Percentiles rank a stretch among this genome's conserved stretches.
phyloP scores from a whole-genome alignment of 1,139 yeast species.

The Blastobotrys elegans region DNA sequence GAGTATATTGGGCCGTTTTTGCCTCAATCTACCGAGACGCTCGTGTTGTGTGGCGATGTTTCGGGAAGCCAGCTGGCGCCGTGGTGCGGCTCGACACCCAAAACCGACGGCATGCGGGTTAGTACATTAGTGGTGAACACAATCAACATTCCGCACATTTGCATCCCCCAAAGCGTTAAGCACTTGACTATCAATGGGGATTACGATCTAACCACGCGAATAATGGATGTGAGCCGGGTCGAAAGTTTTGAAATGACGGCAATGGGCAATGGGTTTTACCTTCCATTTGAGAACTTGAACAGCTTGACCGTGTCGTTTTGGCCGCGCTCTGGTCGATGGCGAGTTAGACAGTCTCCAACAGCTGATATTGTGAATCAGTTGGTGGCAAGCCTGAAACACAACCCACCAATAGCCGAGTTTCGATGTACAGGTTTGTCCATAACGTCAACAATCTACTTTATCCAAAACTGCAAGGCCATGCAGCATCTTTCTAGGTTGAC shows the following conservation, averaged over 20 bases:
- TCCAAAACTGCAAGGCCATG: neutral
- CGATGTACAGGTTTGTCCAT: conserved; percentile 8
- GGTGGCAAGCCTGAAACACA: neutral
- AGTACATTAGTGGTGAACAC: conserved; percentile 1
- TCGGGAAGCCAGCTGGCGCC: neutral
- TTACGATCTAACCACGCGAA: neutral
- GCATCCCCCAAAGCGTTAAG: conserved; percentile 3
- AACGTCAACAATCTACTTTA: neutral
- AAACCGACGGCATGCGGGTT: neutral
- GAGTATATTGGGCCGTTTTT: conserved; percentile 9
- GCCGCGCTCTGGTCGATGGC: conserved; percentile 6
- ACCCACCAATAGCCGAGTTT: conserved; percentile 1
- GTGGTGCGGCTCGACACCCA: neutral
- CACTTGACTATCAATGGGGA: conserved; percentile 8
- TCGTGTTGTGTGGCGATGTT: conserved; percentile 11
- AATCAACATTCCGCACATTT: neutral
- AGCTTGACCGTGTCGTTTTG: conserved; percentile 5
- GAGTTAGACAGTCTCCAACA: neutral
- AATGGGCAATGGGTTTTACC: conserved; percentile 2
- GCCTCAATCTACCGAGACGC: conserved; percentile 7
- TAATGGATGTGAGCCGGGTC: conserved; percentile 1
- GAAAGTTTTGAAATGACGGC: conserved; percentile 4
- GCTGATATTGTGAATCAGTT: neutral
- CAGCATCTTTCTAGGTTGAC: conserved; percentile 3
- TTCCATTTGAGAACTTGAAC: conserved; percentile 3